Evolutionary conservation across 1,139 yeast species (phyloP), one percentile per base, ranked within the genome.

Genomic region (Spathaspora sp.): DNA sequence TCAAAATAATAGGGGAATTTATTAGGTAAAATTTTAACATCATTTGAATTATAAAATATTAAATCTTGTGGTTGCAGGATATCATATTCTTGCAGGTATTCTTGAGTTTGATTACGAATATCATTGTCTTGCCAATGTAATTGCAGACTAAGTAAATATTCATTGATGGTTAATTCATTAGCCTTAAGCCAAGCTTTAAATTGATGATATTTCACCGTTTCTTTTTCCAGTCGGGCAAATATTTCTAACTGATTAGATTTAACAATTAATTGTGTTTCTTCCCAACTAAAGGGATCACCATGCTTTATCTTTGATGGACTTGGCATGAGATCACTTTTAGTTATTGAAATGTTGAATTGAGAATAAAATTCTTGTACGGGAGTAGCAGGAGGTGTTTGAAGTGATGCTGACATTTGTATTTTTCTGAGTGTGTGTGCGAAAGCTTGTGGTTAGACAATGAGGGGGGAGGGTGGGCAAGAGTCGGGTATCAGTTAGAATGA

Each of bases 1-100:
- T 64, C 72, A 50, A 74, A 71, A 52, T 67, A 68, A 56, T 74
- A 74, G 1, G 78, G 78, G 54, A 73, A 74, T 51, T 72, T 74
- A 55, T 74, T 74, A 50, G 56, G 59, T 39, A 74, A 56, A 25
- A 73, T 64, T 47, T 64, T 65, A n/a, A 67, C 46, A 51, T 66
- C 72, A 9, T 51, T 43, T 1, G 50, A 48, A 44, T 59, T 54
- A 18, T 48, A 50, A 47, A 67, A 46, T 4, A 52, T 46, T 11
- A 52, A 47, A 36, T 52, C 55, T 43, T 48, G 46, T 2, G 50
- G 48, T 31, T 47, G 17, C 3, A 37, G 23, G 20, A 42, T 13
- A 16, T 42, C 44, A 60, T 50, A 65, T 47, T 43, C 56, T 41
- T 36, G 17, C 7, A 18, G 18, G 15, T 17, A 18, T 13, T 59